These are phyloP conservation scores for Neospermospora avenae DNA, from an alignment of 2,329 filamentous ascomycete species.

Conservation along the genomic window DNA sequence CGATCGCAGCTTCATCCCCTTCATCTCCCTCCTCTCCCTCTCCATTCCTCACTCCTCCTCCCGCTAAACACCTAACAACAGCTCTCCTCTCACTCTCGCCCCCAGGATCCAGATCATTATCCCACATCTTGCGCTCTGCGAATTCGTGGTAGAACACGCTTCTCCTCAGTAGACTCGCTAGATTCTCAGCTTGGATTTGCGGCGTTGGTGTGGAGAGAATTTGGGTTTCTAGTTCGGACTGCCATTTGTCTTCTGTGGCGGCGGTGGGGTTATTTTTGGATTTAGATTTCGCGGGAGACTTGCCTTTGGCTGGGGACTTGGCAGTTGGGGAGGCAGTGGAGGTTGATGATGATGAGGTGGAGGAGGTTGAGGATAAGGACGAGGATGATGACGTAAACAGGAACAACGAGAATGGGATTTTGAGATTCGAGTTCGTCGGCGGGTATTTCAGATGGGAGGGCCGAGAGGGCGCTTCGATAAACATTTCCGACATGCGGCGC, in stretches of 20 bases:
- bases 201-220: not conserved
- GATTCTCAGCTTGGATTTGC: slow-evolving; percentile 25
- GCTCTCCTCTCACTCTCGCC: slow-evolving; percentile 20
- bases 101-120: slow-evolving; percentile 22
- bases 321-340: not conserved
- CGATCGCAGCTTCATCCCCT: not conserved
- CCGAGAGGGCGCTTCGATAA: slow-evolving; percentile 6
- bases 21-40: not conserved
- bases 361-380: not conserved
- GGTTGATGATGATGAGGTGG: no score
- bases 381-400: slow-evolving; percentile 10
- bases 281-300: not conserved
- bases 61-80: not conserved
- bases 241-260: no score
- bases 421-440: slow-evolving; percentile 19
- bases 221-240: not conserved
- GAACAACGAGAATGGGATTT: slow-evolving; percentile 28
- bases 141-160: slow-evolving; percentile 29
- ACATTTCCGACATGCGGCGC: not conserved
- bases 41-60: not conserved
- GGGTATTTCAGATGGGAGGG: slow-evolving; percentile 30
- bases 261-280: not conserved
- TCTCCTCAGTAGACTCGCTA: slow-evolving; percentile 27
- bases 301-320: not conserved
- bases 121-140: slow-evolving; percentile 23